A percentile compares a stretch with the other conserved stretches of the same genome.
phyloP scores from a whole-genome alignment of 768 basidiomycete species.

The Boletus vermiculosoides region DNA sequence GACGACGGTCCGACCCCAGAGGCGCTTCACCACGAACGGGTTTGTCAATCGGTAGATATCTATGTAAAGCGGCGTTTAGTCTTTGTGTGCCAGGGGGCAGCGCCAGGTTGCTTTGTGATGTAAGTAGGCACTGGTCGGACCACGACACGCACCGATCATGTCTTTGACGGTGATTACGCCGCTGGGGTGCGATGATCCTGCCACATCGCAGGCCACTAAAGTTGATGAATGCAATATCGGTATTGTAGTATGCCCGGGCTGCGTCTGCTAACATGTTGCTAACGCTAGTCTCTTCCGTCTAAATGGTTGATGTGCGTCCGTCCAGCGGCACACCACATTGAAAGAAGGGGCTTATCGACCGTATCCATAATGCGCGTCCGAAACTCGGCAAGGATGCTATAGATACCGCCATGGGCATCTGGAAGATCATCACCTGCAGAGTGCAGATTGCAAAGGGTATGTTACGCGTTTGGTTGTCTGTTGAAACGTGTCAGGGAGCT shows the following conservation, averaged over 20 bases:
- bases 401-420: slow-evolving; percentile 9
- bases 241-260: slow-evolving; percentile 18
- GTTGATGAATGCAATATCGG: slow-evolving; percentile 16
- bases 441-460: neutral
- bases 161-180: slow-evolving; percentile 7
- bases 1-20: neutral
- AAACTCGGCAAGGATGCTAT: neutral
- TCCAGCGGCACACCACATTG: slow-evolving; percentile 2
- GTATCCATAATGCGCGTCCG: neutral
- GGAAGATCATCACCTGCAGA: neutral
- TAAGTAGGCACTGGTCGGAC: neutral
- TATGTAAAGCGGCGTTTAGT: neutral
- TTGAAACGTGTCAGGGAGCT: neutral
- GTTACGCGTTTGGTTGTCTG: slow-evolving; percentile 9
- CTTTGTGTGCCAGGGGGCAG: no score
- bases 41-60: slow-evolving; percentile 6
- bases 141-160: slow-evolving; percentile 12
- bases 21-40: slow-evolving; percentile 6
- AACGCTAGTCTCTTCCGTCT: neutral
- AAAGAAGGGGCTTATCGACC: slow-evolving; percentile 2
- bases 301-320: slow-evolving; percentile 2
- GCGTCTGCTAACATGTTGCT: slow-evolving; percentile 12
- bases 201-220: slow-evolving; percentile 3
- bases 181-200: slow-evolving; percentile 5
- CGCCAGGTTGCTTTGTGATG: neutral